Evolutionary conservation across 2,329 filamentous ascomycete species (phyloP).

Genomic region (Penicillium polonicum): DNA sequence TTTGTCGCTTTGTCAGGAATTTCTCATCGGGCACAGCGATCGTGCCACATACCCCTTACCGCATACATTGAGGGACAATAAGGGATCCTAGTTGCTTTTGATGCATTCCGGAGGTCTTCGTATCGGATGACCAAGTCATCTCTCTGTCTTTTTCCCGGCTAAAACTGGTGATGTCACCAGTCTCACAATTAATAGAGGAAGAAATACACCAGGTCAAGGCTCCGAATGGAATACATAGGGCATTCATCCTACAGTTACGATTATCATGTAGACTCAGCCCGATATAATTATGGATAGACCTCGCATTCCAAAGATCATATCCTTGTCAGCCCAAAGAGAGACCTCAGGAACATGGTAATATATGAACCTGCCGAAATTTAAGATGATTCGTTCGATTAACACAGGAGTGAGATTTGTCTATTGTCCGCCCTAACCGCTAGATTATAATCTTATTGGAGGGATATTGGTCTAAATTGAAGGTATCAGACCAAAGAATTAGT

Average conservation of each 20-base stretch:
- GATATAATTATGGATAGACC: background rate
- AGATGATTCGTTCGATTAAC: background rate
- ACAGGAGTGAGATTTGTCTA: background rate
- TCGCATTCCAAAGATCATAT: background rate
- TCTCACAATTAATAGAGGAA: background rate
- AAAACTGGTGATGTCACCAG: background rate
- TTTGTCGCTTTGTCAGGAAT: background rate
- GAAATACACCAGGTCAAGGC: background rate
- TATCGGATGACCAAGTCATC: constrained; percentile 1
- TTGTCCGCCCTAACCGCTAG: background rate
- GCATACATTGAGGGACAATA: background rate
- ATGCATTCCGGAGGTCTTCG: background rate
- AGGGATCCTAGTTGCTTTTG: background rate
- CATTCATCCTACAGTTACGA: background rate
- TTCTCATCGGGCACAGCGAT: background rate
- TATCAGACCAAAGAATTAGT: background rate
- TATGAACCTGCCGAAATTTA: background rate
- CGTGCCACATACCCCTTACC: background rate
- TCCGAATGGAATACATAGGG: background rate
- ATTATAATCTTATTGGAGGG: background rate
- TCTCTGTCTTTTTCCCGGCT: background rate
- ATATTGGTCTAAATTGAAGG: background rate
- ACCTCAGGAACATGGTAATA: background rate
- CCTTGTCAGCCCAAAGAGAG: background rate
- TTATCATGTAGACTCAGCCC: background rate